Base-by-base conservation (phyloP, 177 flowering plant species). In the Telopea speciosissima region DNA sequence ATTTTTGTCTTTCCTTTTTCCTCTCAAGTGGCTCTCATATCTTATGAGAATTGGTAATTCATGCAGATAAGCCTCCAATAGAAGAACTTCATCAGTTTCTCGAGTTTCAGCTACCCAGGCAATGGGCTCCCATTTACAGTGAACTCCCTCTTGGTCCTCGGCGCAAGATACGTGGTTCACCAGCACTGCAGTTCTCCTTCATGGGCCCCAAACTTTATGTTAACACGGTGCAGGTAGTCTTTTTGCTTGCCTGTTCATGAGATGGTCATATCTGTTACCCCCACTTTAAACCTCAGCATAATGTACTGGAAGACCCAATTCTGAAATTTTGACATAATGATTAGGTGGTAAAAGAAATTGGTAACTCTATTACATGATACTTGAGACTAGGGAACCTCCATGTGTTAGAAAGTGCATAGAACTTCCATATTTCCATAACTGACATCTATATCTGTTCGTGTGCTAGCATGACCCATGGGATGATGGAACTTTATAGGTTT, bases 101-200 rank as follows among this genome's bases (percentile, higher is more conserved):
- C 19, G 96, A 94, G 72, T 92, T 88, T 72, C 96, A 94, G 70
- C 74, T 92, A 66, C 95, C 95, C 36, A 83, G 97, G 72, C 97
- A 92, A 68, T 94, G 98, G 98, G 93, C 95, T 76, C 97, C 98
- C 0, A 81, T 82, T 36, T 92, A 81, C 72, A 83, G 85, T 24
- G 96, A 94, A 76, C 87, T 90, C 42, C 94, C 96, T 59, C 88
- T 91, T 52, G 83, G 85, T 64, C 90, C 75, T 72, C 81, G 75
- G 44, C 84, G 76, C 75, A 89, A 79, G 79, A 87, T 83, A 75
- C 82, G 78, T 58, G 70, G 78, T 3, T 85, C 84, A 22, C 91
- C 99, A 52, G 77, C 90, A 0, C 92, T 94, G 65, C 88, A 85
- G 79, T 92, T 90, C 75, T 67, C 86, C 54, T 75, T 94, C 26